A percentile compares a stretch with the other conserved stretches of the same genome.
Conservation (phyloP, 306 rosid species). For the Mimosa pudica region DNA sequence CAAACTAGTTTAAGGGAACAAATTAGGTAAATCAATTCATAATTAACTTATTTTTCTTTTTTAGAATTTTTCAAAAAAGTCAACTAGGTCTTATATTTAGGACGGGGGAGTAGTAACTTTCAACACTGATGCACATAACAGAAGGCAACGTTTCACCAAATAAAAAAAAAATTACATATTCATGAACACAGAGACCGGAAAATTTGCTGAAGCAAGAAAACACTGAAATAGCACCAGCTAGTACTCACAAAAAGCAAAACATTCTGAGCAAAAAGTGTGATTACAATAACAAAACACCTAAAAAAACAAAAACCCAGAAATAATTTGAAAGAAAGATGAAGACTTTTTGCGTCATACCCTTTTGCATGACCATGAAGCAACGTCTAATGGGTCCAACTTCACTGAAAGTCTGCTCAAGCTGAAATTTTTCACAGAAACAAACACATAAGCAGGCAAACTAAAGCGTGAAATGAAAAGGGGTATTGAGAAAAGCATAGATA, state of each 20-base stretch:
- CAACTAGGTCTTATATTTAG: too few relatives aligned
- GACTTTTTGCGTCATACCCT: slow-evolving; percentile 52
- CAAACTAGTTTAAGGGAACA: too few relatives aligned
- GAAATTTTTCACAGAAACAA: slow-evolving; percentile 8
- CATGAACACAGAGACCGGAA: neutral
- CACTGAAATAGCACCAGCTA: neutral
- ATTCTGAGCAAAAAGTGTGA: neutral
- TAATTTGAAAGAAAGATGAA: neutral
- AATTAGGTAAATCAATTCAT: too few relatives aligned
- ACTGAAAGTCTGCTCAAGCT: slow-evolving; percentile 86
- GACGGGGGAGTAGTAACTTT: too few relatives aligned
- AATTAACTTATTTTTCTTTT: too few relatives aligned
- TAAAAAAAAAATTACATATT: neutral
- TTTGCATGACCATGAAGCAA: slow-evolving; percentile 79
- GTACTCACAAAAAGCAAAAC: neutral
- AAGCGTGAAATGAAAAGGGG: too few relatives aligned
- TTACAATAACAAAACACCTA: neutral
- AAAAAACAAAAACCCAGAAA: neutral
- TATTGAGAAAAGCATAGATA: too few relatives aligned
- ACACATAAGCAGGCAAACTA: neutral
- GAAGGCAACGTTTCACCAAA: neutral
- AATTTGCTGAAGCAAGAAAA: neutral
- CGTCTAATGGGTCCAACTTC: slow-evolving; percentile 91
- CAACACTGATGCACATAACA: neutral
- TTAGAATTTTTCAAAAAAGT: too few relatives aligned